Evolutionary conservation across 139 green algal genomes (phyloP), one percentile per base, ranked within the genome.

Genomic region (Tetraselmis chui): DNA sequence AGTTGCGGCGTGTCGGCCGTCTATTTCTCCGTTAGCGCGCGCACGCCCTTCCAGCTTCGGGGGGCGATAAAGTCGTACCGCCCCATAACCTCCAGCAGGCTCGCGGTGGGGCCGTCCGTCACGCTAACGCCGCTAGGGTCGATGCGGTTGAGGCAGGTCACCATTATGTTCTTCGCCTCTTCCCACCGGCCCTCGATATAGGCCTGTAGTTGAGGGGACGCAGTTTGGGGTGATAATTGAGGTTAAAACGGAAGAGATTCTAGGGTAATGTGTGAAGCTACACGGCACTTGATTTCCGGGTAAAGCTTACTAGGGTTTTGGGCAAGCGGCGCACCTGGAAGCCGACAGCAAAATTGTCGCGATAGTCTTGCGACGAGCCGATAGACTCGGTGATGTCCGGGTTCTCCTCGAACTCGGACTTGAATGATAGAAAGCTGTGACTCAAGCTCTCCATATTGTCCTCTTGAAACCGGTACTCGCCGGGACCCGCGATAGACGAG

Each of bases 21-120:
- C 45, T 67, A 98, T 85, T 98, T 98, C 67, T 98, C 95, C 0
- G 92, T 95, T 0, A 98, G 91, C 86, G 97, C 94, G 1, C 95
- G 82, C 77, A 87, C 96, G 1, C 94, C 95, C 27, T 79, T 82
- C 95, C 96, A 99, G 77, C 82, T 83, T 0, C 59, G 11, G 0
- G 96, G 96, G 0, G 93, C 91, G 31, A 59, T 18, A 81, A 85
- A 94, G 59, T 85, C 75, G 28, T 92, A 78, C 23, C 59, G 31
- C 1, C 58, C 86, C 93, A 99, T 98, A 78, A 93, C 78, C 28
- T 58, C 77, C 1, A 90, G 83, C 28, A 90, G 85, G 26, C 76
- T 31, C 1, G 79, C 79, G 26, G 27, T 59, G 25, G 59, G 76
- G 25, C 77, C 58, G 45, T 79, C 58, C 25, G 18, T 81, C 45